phyloP scores from a whole-genome alignment of 345 rosid species.

The Eucalyptus tenuipes region DNA sequence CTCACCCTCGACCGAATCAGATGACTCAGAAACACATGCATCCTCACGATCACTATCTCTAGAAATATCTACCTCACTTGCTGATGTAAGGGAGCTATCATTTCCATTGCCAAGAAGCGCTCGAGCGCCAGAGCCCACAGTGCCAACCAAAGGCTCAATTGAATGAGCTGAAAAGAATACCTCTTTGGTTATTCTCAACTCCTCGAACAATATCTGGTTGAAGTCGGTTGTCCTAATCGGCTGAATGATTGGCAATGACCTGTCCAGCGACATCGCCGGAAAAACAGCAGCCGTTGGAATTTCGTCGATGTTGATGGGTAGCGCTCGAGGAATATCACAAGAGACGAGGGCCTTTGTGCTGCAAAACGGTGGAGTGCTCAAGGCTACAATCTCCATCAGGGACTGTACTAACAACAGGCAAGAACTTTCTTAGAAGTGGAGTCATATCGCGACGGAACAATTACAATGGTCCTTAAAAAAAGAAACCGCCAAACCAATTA shows the following conservation, averaged over 20 bases:
- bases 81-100: background rate
- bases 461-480: background rate
- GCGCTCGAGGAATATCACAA: constrained; percentile 41
- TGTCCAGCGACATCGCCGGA: constrained; percentile 10
- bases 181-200: background rate
- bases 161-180: background rate
- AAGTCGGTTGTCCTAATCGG: constrained; percentile 27
- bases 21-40: constrained; percentile 1
- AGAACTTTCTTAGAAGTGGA: constrained; percentile 31
- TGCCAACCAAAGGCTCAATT: background rate
- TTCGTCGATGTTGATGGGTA: constrained; percentile 41
- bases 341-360: constrained; percentile 52
- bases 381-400: constrained; percentile 10
- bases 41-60: background rate
- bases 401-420: constrained; percentile 19
- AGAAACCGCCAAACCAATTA: background rate
- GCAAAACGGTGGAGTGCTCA: constrained; percentile 63
- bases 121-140: background rate
- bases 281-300: constrained; percentile 53
- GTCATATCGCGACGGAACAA: constrained; percentile 19
- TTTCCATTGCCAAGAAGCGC: background rate
- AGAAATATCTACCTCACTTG: background rate
- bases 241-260: constrained; percentile 43
- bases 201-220: constrained; percentile 1
- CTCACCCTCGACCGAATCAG: background rate